These are phyloP conservation scores for Syncephalastrum monosporum DNA, from an alignment of 371 early-diverging fungal species.

Conservation along the genomic window DNA sequence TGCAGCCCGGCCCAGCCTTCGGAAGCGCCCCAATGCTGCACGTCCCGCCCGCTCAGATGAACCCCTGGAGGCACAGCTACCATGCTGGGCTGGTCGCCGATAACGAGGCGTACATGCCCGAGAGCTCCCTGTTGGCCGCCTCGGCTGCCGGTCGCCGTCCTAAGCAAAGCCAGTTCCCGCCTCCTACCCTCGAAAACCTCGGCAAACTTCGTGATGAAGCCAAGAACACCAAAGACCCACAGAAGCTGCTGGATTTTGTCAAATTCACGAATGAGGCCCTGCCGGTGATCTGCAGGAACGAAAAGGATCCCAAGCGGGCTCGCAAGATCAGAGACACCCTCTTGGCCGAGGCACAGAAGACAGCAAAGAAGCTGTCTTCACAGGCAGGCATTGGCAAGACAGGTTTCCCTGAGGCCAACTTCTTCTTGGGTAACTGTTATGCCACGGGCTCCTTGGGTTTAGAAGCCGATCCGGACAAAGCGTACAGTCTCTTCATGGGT, in stretches of 20 bases:
- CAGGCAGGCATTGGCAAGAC: slow-evolving; percentile 67
- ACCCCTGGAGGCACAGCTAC: slow-evolving; percentile 13
- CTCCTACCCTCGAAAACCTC: slow-evolving; percentile 63
- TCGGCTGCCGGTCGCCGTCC: slow-evolving; percentile 26
- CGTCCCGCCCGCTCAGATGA: not conserved
- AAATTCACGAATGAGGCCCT: slow-evolving; percentile 71
- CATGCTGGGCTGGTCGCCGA: slow-evolving; percentile 14
- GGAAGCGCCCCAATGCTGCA: no score
- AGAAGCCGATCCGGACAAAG: slow-evolving; percentile 82
- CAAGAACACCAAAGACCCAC: slow-evolving; percentile 73
- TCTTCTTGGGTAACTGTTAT: slow-evolving; percentile 88
- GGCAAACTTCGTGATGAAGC: slow-evolving; percentile 79
- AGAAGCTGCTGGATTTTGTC: slow-evolving; percentile 77
- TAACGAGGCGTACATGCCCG: slow-evolving; percentile 27
- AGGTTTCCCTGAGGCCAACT: slow-evolving; percentile 85
- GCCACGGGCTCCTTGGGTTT: slow-evolving; percentile 75
- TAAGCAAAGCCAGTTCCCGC: slow-evolving; percentile 39
- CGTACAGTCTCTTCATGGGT: slow-evolving; percentile 88
- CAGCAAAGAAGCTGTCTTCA: slow-evolving; percentile 73
- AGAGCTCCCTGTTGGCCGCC: slow-evolving; percentile 39
- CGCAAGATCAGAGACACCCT: slow-evolving; percentile 71
- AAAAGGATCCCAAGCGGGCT: slow-evolving; percentile 66
- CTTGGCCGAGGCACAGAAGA: slow-evolving; percentile 73
- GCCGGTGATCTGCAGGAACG: slow-evolving; percentile 46
- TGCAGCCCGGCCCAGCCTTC: no score